Evolutionary conservation across 768 basidiomycete species (phyloP).

Genomic region (Leccinum obscurum): DNA sequence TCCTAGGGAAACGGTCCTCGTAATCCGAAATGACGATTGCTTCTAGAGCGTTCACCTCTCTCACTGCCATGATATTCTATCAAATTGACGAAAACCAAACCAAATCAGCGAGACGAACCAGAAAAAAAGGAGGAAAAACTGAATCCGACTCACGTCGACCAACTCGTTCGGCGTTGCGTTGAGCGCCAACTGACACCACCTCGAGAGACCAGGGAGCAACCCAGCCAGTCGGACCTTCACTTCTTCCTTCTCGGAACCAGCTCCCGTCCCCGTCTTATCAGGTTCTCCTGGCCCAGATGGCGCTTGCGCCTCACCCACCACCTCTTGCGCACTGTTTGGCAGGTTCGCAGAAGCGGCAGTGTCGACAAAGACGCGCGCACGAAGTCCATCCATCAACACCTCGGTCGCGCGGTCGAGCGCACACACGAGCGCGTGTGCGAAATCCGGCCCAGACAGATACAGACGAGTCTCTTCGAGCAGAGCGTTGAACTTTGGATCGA

Average conservation of each 20-base stretch:
- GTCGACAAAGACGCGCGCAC: conserved; percentile 59
- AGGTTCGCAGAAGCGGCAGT: conserved; percentile 14
- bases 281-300: conserved; percentile 16
- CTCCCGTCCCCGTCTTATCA: conserved; percentile 11
- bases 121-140: neutral
- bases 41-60: conserved; percentile 67
- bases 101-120: neutral
- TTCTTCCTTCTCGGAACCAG: conserved; percentile 30
- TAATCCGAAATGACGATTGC: conserved; percentile 75
- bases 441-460: conserved; percentile 67
- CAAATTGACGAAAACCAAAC: conserved; percentile 2
- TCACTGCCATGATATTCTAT: conserved; percentile 59
- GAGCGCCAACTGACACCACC: conserved; percentile 73
- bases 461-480: conserved; percentile 71
- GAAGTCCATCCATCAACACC: conserved; percentile 62
- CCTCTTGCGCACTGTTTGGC: conserved; percentile 3
- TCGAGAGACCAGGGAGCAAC: conserved; percentile 74
- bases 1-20: conserved; percentile 44
- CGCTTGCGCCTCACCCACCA: conserved; percentile 6
- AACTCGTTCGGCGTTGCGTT: conserved; percentile 75
- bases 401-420: conserved; percentile 70
- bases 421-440: conserved; percentile 66
- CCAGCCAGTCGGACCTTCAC: conserved; percentile 70
- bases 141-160: conserved; percentile 64
- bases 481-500: conserved; percentile 47